Evolutionary conservation across 2,329 filamentous ascomycete genomes (phyloP).

Genomic region (Claviceps africana): DNA sequence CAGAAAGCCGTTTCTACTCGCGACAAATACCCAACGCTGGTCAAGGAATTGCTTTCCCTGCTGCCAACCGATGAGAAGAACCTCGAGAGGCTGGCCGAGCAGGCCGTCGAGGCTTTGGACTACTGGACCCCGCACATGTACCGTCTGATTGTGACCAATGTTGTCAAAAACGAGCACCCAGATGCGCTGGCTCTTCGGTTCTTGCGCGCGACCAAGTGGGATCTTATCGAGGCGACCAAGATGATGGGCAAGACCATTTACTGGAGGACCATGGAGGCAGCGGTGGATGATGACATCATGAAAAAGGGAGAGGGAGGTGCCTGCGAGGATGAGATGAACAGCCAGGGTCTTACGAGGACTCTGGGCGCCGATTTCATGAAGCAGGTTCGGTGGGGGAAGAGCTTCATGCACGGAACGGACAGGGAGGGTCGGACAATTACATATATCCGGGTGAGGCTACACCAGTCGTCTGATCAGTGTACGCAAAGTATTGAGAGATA

Average conservation of each 20-base stretch:
- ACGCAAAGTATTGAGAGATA: slow-evolving; percentile 65
- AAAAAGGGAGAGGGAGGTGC: slow-evolving; percentile 51
- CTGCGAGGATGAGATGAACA: slow-evolving; percentile 38
- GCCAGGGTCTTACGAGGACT: slow-evolving; percentile 47
- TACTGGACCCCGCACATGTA: slow-evolving; percentile 60
- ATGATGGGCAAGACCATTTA: slow-evolving; percentile 85
- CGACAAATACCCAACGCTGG: slow-evolving; percentile 27
- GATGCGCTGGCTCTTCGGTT: slow-evolving; percentile 67
- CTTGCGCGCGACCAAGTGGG: slow-evolving; percentile 72
- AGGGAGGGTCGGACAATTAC: slow-evolving; percentile 68
- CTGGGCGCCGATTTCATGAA: slow-evolving; percentile 57
- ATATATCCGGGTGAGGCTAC: slow-evolving; percentile 64
- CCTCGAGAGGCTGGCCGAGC: slow-evolving; percentile 73
- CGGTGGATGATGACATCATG: slow-evolving; percentile 76
- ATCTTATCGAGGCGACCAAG: slow-evolving; percentile 70
- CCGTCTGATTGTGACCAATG: slow-evolving; percentile 64
- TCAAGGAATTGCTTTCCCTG: slow-evolving; percentile 22
- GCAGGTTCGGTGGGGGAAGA: slow-evolving; percentile 77
- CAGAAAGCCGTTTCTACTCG: slow-evolving; percentile 41
- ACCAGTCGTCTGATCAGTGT: slow-evolving; percentile 62
- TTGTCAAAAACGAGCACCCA: slow-evolving; percentile 83
- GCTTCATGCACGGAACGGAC: slow-evolving; percentile 70
- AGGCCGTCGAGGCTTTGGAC: slow-evolving; percentile 63
- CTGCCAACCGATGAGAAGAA: slow-evolving; percentile 47
- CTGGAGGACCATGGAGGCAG: slow-evolving; percentile 66